phyloP scores from a whole-genome alignment of 2,329 filamentous ascomycete species.

The Pyrenophora tritici-repentis region DNA sequence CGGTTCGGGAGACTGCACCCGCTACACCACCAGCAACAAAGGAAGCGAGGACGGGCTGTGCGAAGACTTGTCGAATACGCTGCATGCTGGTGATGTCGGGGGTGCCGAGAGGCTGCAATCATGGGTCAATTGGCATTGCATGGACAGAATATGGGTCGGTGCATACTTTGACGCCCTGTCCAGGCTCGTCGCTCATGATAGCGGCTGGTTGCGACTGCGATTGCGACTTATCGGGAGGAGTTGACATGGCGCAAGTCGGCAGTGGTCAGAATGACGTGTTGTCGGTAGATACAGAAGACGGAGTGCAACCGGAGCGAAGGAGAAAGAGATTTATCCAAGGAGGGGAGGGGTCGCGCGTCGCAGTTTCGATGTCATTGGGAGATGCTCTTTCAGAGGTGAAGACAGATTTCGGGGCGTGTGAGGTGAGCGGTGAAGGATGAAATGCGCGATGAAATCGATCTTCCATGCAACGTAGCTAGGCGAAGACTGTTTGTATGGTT shows the following conservation, averaged over 20 bases:
- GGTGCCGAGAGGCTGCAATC: slow-evolving; percentile 21
- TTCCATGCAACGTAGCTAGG: slow-evolving; percentile 39
- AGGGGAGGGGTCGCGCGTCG: slow-evolving; percentile 24
- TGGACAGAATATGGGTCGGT: neutral
- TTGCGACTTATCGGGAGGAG: slow-evolving; percentile 23
- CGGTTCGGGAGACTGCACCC: slow-evolving; percentile 94
- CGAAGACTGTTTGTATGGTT: slow-evolving; percentile 4
- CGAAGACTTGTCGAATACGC: slow-evolving; percentile 54
- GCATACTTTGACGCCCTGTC: slow-evolving; percentile 32
- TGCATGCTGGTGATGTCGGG: slow-evolving; percentile 28
- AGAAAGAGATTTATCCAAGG: slow-evolving; percentile 25
- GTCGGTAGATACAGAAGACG: neutral
- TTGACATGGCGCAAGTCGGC: slow-evolving; percentile 24
- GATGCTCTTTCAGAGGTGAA: slow-evolving; percentile 19
- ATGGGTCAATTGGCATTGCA: slow-evolving; percentile 19
- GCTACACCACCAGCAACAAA: slow-evolving; percentile 94
- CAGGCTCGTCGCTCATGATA: slow-evolving; percentile 27
- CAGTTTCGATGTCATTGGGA: slow-evolving; percentile 40
- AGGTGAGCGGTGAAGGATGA: slow-evolving; percentile 16
- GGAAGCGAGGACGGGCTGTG: slow-evolving; percentile 84
- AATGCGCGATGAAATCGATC: slow-evolving; percentile 22
- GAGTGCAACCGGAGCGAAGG: neutral
- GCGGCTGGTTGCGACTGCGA: slow-evolving; percentile 19
- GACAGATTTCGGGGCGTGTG: slow-evolving; percentile 20
- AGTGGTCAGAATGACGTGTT: slow-evolving; percentile 9